phyloP scores from a whole-genome alignment of 192 early-diverging fungal species.

The Ramicandelaber brevisporus region DNA sequence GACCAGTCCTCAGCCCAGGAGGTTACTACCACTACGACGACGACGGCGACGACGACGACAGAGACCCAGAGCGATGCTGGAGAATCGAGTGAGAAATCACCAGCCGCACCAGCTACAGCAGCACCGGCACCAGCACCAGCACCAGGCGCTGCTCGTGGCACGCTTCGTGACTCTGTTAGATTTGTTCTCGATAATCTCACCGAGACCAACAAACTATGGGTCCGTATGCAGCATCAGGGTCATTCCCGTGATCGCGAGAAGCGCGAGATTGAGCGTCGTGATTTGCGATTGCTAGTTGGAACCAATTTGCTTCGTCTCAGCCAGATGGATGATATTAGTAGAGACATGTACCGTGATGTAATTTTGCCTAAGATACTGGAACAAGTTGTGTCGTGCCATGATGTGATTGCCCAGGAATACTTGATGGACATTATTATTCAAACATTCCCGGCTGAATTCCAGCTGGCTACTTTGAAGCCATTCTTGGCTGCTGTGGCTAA shows the following conservation, averaged over 20 bases:
- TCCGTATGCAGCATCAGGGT: conserved; percentile 92
- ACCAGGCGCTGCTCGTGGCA: conserved; percentile 41
- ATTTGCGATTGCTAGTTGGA: conserved; percentile 87
- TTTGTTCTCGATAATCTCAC: conserved; percentile 96
- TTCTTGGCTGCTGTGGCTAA: conserved; percentile 78
- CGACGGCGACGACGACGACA: not conserved
- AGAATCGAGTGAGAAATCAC: not conserved
- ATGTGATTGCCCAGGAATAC: conserved; percentile 97
- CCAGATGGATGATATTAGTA: conserved; percentile 68
- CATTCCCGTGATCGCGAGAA: conserved; percentile 80
- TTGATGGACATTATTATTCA: conserved; percentile 99
- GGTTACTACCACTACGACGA: not conserved
- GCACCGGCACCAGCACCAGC: too few species aligned
- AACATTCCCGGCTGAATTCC: conserved; percentile 94
- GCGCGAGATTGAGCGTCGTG: conserved; percentile 85
- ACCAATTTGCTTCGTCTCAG: conserved; percentile 84
- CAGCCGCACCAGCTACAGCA: too few species aligned
- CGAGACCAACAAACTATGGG: conserved; percentile 99
- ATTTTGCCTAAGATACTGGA: conserved; percentile 82
- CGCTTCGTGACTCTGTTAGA: conserved; percentile 72
- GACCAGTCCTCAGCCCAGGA: conserved; percentile 11
- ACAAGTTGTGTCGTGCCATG: conserved; percentile 90
- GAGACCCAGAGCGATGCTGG: not conserved
- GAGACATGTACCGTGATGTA: conserved; percentile 55
- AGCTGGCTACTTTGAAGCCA: conserved; percentile 65